Base-by-base conservation (phyloP, 768 basidiomycete species). In the Sutorius australiensis region DNA sequence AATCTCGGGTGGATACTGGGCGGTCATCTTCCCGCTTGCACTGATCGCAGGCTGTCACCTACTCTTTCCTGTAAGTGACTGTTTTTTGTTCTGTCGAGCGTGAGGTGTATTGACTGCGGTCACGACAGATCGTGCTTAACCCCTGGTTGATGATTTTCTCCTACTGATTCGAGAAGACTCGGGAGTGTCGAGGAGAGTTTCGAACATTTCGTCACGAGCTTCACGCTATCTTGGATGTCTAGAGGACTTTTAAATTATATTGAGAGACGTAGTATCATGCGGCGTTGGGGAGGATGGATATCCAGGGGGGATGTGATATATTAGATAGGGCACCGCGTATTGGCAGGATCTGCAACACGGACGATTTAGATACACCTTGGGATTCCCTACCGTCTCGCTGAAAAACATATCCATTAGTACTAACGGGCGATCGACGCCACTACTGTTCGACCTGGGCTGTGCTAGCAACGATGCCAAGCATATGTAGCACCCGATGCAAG, bases 121-220 rank as follows among this genome's bases (percentile, higher is more conserved):
- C 34, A 13, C 13, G 42, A 41, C 14, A 87, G 78, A 86, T 95
- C 50, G 83, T 92, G 17, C 79, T 94, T 38, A 94, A 94, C 60
- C 92, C 90, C 1, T 90, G 87, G 86, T 72, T 92, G 49, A 89
- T 91, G 86, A 87, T 91, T 41, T 92, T 92, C 71, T 85, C 83
- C 0, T 81, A 80, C 21, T 67, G 51, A 70, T 53, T 7, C 9
- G 19, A 36, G 13, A 24, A 33, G 46, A 46, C 4, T 13, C 17
- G 42, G 27, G 5, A 12, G 17, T 2, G 17, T 31, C 4, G 10
- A 12, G 11, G n/a, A 11, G 27, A 7, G n/a, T 4, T 41, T 13
- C 14, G 40, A 2, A 1, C n/a, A 8, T 45, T 14, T 19, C 1
- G 5, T 45, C 19, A 8, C 6, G n/a, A 11, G 6, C 3, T 21